Base-by-base conservation (phyloP, 2,329 filamentous ascomycete species). In the Decorospora gaudefroyi region DNA sequence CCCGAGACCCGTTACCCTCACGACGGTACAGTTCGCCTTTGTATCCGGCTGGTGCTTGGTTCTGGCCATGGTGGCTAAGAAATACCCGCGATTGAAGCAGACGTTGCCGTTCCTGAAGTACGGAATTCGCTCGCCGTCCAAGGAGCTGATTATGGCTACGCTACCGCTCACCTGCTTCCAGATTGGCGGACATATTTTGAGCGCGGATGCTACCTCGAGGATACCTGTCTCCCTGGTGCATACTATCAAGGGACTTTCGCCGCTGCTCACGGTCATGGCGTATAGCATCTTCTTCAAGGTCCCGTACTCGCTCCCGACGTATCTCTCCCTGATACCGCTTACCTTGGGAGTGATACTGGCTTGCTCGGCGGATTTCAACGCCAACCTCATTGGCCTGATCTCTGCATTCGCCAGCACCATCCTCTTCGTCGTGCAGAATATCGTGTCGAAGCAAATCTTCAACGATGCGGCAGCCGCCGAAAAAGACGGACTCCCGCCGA, bases 171-270 rank as follows among this genome's bases (percentile, higher is more conserved):
- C 93, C 1, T 80, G 87, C 18, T 99, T 99, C 70, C 91, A 96
- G 71, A 88, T 99, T 37, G 87, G 86, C 23, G 93, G 93, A 4
- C 93, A 99, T 71, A 87, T 99, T 27, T 77, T 97, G 30, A 96
- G 89, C 69, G 95, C 92, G 4, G 93, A 90, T 54, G 92, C 93
- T 18, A 99, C 92, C 21, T 87, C 90, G 36, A 88, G 90, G 68
- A 97, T 99, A 41, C 92, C 93, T 0, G 93, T 99, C 1, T 97
- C 93, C 5, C 80, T 99, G 23, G 93, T 99, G 3, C 93, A 99
- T 72, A 99, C 93, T 1, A 97, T 99, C 74, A 99, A 99, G 74
- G 93, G 93, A 6, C 82, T 99, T 17, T 97, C 92, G 2, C 93
- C 93, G 3, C 78, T 99, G 6, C 95, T 99, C 69, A 99, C 93